Percentiles rank a stretch among this genome's conserved stretches.
Conservation (phyloP, 108 stramenopile genomes). For the Nannochloropsis oceanica region DNA sequence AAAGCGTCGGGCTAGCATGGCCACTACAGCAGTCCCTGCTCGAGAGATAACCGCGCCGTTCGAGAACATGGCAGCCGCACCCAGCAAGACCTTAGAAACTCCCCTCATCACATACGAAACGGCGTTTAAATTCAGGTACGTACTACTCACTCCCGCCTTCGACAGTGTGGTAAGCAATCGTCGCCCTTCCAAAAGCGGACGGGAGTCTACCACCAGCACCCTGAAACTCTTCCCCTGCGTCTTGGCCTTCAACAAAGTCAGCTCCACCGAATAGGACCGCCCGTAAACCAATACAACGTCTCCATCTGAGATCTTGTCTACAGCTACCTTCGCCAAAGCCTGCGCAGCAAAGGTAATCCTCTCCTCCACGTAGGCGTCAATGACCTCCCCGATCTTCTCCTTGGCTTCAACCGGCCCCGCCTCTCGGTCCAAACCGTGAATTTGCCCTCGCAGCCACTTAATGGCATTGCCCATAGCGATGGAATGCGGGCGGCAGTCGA, state of each 20-base stretch:
- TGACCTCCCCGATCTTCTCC: slow-evolving; percentile 51
- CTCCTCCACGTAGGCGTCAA: slow-evolving; percentile 70
- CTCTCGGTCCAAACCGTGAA: slow-evolving; percentile 21
- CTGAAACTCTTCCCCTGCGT: slow-evolving; percentile 42
- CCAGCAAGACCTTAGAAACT: slow-evolving; percentile 89
- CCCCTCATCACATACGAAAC: slow-evolving; percentile 81
- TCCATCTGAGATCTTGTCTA: slow-evolving; percentile 61
- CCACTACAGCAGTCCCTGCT: slow-evolving; percentile 85
- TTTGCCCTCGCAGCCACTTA: slow-evolving; percentile 26
- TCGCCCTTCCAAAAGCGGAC: slow-evolving; percentile 66
- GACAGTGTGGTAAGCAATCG: slow-evolving; percentile 47
- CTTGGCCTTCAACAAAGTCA: slow-evolving; percentile 41
- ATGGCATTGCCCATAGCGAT: slow-evolving; percentile 94
- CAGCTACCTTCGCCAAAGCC: slow-evolving; percentile 64
- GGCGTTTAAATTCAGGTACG: slow-evolving; percentile 71
- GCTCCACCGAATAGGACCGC: slow-evolving; percentile 46
- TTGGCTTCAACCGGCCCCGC: slow-evolving; percentile 45
- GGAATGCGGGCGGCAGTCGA: slow-evolving; percentile 69
- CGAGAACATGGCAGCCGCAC: slow-evolving; percentile 84
- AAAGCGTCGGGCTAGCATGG: slow-evolving; percentile 62
- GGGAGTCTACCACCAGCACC: slow-evolving; percentile 86
- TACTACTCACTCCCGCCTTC: slow-evolving; percentile 55
- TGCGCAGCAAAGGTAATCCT: slow-evolving; percentile 65
- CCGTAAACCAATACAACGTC: slow-evolving; percentile 89
- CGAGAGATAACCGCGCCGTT: slow-evolving; percentile 79